Base-by-base conservation (phyloP, 208 protist species). In the Trypanosoma mega region DNA sequence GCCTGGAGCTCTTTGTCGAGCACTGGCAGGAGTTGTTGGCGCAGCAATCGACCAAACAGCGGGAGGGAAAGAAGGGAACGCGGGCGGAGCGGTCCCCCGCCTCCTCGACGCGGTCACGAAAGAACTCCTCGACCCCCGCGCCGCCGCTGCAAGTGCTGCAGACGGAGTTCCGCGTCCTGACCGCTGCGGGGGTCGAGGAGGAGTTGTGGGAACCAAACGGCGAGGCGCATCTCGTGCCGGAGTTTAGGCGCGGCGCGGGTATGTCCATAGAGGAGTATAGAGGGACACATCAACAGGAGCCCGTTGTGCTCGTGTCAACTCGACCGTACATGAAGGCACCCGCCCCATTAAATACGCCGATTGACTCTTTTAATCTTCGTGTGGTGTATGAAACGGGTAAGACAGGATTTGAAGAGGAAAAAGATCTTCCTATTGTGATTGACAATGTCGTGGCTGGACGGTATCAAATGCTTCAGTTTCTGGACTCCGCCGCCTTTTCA, bases 401-500 rank as follows among this genome's bases (percentile, higher is more conserved):
- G 49, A 94, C 87, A 6, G 90, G 85, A 0, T 78, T 94, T 41
- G 87, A 93, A 55, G 72, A 68, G 43, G 64, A 79, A 34, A 78
- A 88, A 33, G 92, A 96, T 31, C 84, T 96, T 31, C 56, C 73
- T 8, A 87, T 98, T 20, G 27, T 68, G 43, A 58, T 68, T n/a
- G 77, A 76, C 52, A 63, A 70, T 27, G 49, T 94, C 16, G 88
- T 98, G 44, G 87, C 76, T 0, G 86, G 83, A 3, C 74, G 92
- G 41, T 98, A 97, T 57, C 81, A 87, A 52, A 79, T 98, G 9
- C 51, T 93, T 23, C 76, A 87, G 48, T 88, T 80, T 37, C 47
- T 97, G 6, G 92, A 94, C 54, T 80, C 84, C 14, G 94, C 92
- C 26, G 81, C 92, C 33, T 97, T 97, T 58, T 92, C 79, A 5